These are phyloP conservation scores for Taiozyma onychis DNA, from an alignment of 1,139 yeast genomes.

Conservation along the genomic window DNA sequence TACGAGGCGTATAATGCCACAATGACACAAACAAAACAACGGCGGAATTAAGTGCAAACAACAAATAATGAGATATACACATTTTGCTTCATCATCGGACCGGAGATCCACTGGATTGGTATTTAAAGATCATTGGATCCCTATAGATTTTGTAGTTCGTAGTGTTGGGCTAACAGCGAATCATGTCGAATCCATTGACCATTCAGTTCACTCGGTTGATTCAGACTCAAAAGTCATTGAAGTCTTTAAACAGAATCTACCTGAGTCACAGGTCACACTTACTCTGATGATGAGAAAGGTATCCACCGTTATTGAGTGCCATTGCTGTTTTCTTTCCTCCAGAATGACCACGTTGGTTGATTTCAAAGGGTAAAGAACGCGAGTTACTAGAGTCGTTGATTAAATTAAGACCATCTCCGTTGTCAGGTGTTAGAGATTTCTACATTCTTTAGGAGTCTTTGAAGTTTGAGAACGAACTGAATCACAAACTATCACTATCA, in stretches of 20 bases:
- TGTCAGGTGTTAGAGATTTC: constrained; percentile 44
- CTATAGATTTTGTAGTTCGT: too few species aligned
- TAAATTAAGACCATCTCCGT: constrained; percentile 31
- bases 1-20: too few species aligned
- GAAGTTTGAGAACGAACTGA: constrained; percentile 30
- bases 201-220: not conserved
- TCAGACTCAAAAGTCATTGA: not conserved
- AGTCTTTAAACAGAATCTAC: constrained; percentile 7
- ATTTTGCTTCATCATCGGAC: too few species aligned
- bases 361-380: constrained; percentile 27
- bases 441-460: constrained; percentile 29
- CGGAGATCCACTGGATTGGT: too few species aligned
- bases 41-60: too few species aligned
- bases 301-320: constrained; percentile 21
- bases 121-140: not conserved
- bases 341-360: constrained; percentile 44
- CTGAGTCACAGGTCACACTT: constrained; percentile 17
- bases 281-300: constrained; percentile 14
- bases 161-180: too few species aligned
- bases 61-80: too few species aligned
- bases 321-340: constrained; percentile 26
- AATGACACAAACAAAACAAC: too few species aligned
- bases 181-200: not conserved
- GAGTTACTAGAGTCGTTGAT: constrained; percentile 30
- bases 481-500: constrained; percentile 28